Conservation (phyloP, 176 grass and related monocot species). For the Raddia guianensis region DNA sequence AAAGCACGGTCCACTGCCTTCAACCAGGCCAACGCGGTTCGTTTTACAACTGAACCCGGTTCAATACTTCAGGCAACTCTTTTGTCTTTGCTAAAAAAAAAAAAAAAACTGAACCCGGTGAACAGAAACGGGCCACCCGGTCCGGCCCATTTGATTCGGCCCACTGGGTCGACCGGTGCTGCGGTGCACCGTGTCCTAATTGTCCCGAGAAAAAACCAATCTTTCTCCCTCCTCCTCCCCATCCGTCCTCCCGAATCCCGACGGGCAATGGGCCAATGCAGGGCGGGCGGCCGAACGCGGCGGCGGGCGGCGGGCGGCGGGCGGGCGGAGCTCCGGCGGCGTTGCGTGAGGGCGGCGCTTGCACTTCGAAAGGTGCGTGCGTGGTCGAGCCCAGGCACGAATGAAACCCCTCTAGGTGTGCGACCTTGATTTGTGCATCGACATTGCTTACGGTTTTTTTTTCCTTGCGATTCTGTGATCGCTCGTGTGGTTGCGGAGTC, state of each 20-base stretch:
- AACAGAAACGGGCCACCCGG: too few relatives aligned
- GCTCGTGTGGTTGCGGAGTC: neutral
- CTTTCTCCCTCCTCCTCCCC: too few relatives aligned
- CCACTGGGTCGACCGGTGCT: neutral
- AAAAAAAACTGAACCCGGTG: too few relatives aligned
- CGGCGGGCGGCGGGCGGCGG: neutral
- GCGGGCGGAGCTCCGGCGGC: neutral
- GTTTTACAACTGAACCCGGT: too few relatives aligned
- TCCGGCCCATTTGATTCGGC: too few relatives aligned
- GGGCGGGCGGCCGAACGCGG: too few relatives aligned
- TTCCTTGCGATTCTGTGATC: too few relatives aligned
- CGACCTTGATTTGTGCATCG: neutral
- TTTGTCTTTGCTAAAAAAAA: too few relatives aligned
- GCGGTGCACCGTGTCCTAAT: neutral
- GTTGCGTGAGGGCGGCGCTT: neutral
- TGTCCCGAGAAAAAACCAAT: neutral
- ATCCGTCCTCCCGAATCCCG: neutral
- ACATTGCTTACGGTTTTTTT: neutral
- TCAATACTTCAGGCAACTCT: too few relatives aligned
- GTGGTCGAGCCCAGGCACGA: neutral
- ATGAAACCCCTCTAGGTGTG: neutral
- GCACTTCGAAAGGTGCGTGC: constrained; percentile 9
- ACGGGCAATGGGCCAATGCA: neutral
- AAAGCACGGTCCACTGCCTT: too few relatives aligned
- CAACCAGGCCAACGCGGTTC: too few relatives aligned